These are phyloP conservation scores for Pythium sukuiense DNA, from an alignment of 352 stramenopile species.

Conservation along the genomic window DNA sequence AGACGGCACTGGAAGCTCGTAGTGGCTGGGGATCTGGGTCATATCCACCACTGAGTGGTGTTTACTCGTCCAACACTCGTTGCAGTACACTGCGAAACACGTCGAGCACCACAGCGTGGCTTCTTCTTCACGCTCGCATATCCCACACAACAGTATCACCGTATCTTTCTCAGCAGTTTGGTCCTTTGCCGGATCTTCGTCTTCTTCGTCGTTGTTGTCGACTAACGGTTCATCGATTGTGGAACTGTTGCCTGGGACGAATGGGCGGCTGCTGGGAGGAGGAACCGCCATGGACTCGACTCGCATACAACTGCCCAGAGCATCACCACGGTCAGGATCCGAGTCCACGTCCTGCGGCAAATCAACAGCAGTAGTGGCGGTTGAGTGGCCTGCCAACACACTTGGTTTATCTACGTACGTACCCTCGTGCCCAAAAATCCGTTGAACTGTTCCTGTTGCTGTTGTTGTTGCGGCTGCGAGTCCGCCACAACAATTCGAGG, in stretches of 20 bases:
- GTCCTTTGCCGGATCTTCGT: neutral
- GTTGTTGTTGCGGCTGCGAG: constrained; percentile 3
- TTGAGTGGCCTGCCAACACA: constrained; percentile 6
- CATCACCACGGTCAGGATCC: constrained; percentile 9
- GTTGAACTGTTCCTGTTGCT: neutral
- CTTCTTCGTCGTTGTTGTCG: constrained; percentile 13
- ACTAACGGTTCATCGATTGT: neutral
- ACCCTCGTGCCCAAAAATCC: neutral
- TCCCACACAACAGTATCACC: constrained; percentile 44
- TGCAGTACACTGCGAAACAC: constrained; percentile 62
- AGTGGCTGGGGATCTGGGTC: constrained; percentile 13
- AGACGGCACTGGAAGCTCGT: constrained; percentile 17
- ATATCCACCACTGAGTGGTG: constrained; percentile 52
- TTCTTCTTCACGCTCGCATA: constrained; percentile 29
- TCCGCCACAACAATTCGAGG: constrained; percentile 19
- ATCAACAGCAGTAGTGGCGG: neutral
- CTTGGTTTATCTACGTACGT: constrained; percentile 1
- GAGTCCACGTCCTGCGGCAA: constrained; percentile 12
- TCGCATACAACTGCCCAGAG: constrained; percentile 27
- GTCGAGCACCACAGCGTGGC: constrained; percentile 62
- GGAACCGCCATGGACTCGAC: constrained; percentile 14
- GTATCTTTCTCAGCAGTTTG: neutral
- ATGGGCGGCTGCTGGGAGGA: neutral
- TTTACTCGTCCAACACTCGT: constrained; percentile 47
- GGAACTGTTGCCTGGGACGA: neutral